Conservation (phyloP, 192 early-diverging fungal species). For the Radiomyces spectabilis region DNA sequence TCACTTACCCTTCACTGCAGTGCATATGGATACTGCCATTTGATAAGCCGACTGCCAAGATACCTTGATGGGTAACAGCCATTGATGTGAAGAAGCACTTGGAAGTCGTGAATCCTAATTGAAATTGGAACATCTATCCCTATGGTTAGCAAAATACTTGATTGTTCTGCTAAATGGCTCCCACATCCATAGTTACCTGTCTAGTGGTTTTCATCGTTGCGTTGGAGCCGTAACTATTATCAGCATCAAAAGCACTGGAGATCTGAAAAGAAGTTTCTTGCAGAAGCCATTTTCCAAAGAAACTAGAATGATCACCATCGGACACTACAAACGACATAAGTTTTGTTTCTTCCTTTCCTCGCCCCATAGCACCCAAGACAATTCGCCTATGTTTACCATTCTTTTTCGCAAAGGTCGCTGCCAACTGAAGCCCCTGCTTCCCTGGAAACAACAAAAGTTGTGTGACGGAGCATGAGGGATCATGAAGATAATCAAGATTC, state of each 20-base stretch:
- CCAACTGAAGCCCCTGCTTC: background rate
- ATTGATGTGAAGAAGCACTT: slow-evolving; percentile 13
- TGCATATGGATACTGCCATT: slow-evolving; percentile 23
- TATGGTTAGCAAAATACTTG: too few relatives aligned
- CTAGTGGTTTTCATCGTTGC: background rate
- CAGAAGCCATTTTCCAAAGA: slow-evolving; percentile 13
- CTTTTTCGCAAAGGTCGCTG: slow-evolving; percentile 2
- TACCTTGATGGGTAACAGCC: background rate
- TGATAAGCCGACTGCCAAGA: slow-evolving; percentile 16
- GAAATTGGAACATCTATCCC: too few relatives aligned
- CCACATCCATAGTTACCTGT: too few relatives aligned
- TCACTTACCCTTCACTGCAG: too few relatives aligned
- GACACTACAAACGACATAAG: background rate
- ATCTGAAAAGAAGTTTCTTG: background rate
- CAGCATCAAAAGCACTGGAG: slow-evolving; percentile 1
- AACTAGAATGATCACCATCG: background rate
- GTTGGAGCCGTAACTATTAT: background rate
- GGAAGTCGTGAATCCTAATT: slow-evolving; percentile 2
- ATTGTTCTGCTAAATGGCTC: too few relatives aligned
- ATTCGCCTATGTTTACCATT: background rate
- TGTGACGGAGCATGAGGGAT: slow-evolving; percentile 6
- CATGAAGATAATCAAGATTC: background rate
- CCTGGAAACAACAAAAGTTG: slow-evolving; percentile 3
- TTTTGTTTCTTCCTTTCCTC: background rate
- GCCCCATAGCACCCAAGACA: too few relatives aligned